These are phyloP conservation scores for Termitomyces sp. DNA, from an alignment of 768 basidiomycete species.

Conservation along the genomic window DNA sequence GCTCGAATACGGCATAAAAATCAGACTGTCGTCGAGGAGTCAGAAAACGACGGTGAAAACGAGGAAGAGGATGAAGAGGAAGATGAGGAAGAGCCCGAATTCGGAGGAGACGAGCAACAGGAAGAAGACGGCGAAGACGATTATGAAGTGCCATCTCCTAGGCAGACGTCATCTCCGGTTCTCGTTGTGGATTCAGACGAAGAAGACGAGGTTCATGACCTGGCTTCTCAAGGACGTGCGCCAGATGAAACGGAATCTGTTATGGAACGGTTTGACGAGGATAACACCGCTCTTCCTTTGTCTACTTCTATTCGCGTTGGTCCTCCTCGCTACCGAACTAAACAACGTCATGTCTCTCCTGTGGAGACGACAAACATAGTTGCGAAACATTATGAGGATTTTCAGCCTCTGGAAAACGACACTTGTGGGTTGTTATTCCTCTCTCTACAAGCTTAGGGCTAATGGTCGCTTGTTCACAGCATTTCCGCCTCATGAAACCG, in stretches of 20 bases:
- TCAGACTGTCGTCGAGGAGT: slow-evolving; percentile 18
- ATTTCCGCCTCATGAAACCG: slow-evolving; percentile 23
- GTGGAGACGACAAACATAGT: neutral
- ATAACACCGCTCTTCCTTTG: neutral
- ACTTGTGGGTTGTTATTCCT: slow-evolving; percentile 24
- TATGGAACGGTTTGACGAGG: slow-evolving; percentile 17
- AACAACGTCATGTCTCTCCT: neutral
- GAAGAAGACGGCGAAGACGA: slow-evolving; percentile 17
- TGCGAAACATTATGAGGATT: slow-evolving; percentile 15
- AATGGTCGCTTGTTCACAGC: slow-evolving; percentile 5
- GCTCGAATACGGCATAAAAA: slow-evolving; percentile 22
- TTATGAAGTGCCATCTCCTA: slow-evolving; percentile 4
- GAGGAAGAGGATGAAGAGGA: slow-evolving; percentile 22
- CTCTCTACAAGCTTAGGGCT: neutral
- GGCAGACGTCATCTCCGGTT: slow-evolving; percentile 16
- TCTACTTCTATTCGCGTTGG: neutral
- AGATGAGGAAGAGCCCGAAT: neutral
- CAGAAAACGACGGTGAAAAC: slow-evolving; percentile 22
- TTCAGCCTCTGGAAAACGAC: slow-evolving; percentile 32
- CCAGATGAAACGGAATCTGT: slow-evolving; percentile 14
- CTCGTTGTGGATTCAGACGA: slow-evolving; percentile 27
- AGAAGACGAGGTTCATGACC: slow-evolving; percentile 17
- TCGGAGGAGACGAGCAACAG: neutral
- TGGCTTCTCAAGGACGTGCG: slow-evolving; percentile 4
- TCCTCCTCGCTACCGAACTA: slow-evolving; percentile 10